Conservation (phyloP, 257 asterid genomes). For the Penstemon eatonii region DNA sequence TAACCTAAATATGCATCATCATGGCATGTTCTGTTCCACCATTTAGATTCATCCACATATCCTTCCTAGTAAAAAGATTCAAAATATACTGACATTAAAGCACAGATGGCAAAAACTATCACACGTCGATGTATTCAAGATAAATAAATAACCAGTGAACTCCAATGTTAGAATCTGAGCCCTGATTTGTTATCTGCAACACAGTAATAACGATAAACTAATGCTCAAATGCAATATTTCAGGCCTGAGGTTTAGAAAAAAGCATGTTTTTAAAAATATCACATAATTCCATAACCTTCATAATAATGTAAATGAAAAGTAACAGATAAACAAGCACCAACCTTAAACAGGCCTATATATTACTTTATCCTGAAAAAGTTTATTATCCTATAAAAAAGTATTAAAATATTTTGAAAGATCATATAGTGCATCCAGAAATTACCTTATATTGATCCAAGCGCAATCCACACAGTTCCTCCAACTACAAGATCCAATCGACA, state of each 20-base stretch:
- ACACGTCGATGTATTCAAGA: neutral
- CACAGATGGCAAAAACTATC: neutral
- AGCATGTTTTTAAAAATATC: too few species aligned
- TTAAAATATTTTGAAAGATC: neutral
- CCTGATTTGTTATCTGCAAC: neutral
- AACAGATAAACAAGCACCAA: too few species aligned
- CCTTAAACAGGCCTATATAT: too few species aligned
- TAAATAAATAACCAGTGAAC: neutral
- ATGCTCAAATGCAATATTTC: too few species aligned
- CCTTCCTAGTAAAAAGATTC: neutral
- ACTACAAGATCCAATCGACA: conserved; percentile 26
- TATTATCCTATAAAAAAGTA: neutral
- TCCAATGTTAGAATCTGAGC: neutral
- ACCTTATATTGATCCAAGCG: conserved; percentile 23
- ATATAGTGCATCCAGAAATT: conserved; percentile 24
- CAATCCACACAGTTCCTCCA: conserved; percentile 11
- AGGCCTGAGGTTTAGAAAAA: too few species aligned
- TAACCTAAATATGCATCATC: neutral
- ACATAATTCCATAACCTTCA: too few species aligned
- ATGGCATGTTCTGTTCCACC: neutral
- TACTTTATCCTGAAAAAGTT: too few species aligned
- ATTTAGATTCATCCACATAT: conserved; percentile 13
- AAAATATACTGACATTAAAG: neutral
- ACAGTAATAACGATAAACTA: neutral
- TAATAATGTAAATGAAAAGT: neutral